Evolutionary conservation across 83 land plant genomes (phyloP), one percentile per base, ranked within the genome.

Genomic region (Larix sibirica): DNA sequence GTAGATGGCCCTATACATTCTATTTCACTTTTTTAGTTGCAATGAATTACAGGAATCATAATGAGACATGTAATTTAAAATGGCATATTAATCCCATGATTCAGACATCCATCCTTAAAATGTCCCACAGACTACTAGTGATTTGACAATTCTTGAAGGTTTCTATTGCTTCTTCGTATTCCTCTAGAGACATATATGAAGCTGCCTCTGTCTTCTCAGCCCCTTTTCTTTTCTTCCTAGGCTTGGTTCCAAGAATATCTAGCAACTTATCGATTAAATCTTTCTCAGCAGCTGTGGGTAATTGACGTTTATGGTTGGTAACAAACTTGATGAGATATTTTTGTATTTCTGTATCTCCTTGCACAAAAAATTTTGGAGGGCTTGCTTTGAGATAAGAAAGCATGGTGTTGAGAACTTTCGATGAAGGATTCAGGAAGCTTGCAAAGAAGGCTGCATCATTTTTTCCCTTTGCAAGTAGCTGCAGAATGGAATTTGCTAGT

Each of bases 91-190:
- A 69, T 69, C 74, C 38, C 44, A 17, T 33, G 38, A 33, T 69
- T 69, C 74, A 69, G 20, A 82, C 79, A 61, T 82, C 84, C 33
- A 42, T 50, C 23, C 62, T 73, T 8, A 82, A 56, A 9, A 82
- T 77, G 12, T 82, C 84, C 80, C 81, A 76, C 31, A 82, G 24
- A 81, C 84, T 76, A 31, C 31, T 76, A 76, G 71, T 76, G 38
- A 82, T 24, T 58, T 76, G 60, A 65, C 82, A 82, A 26, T 58
- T 77, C 70, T 76, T 76, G 60, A 83, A 83, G 64, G 44, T 79
- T 38, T 83, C 82, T 54, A 83, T 79, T 56, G 84, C 84, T 21
- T 83, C 44, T 54, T 83, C 83, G 44, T 83, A 83, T 8, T 83
- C 84, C 70, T 80, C 82, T 17, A 83, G 36, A n/a, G 84, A 79